phyloP scores from a whole-genome alignment of 305 asterid species.

The Andrographis paniculata region DNA sequence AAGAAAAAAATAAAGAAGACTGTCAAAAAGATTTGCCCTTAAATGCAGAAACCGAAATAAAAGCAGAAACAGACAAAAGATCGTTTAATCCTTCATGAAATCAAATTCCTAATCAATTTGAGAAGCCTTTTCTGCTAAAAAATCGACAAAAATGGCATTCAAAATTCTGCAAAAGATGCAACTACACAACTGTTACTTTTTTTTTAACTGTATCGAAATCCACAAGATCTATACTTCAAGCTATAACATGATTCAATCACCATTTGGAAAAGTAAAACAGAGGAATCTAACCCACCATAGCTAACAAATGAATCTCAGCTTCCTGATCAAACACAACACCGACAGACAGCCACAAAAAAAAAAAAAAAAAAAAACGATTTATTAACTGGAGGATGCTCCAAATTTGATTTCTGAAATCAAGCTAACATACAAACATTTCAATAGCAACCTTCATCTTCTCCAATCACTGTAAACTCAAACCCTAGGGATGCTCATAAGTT shows the following conservation, averaged over 20 bases:
- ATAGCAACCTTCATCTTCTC: conserved; percentile 3
- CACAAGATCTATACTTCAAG: conserved; percentile 3
- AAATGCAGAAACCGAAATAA: no score
- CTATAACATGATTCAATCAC: not conserved
- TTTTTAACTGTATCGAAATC: not conserved
- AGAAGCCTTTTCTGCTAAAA: no score
- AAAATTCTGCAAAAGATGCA: no score
- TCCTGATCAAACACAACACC: no score
- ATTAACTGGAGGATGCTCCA: not conserved
- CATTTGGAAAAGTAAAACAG: no score
- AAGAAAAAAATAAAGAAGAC: not conserved
- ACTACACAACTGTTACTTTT: not conserved
- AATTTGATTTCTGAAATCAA: conserved; percentile 2
- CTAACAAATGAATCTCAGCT: no score
- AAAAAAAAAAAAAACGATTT: not conserved
- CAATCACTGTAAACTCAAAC: not conserved
- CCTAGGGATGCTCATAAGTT: not conserved
- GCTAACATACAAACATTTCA: conserved; percentile 4
- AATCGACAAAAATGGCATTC: not conserved
- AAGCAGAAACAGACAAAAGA: not conserved
- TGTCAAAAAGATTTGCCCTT: not conserved
- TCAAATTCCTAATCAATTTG: not conserved
- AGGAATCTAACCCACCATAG: conserved; percentile 8
- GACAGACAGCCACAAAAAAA: not conserved
- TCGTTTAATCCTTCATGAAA: no score